Base-by-base conservation (phyloP, 768 basidiomycete genomes). In the Collybiopsis confluens region DNA sequence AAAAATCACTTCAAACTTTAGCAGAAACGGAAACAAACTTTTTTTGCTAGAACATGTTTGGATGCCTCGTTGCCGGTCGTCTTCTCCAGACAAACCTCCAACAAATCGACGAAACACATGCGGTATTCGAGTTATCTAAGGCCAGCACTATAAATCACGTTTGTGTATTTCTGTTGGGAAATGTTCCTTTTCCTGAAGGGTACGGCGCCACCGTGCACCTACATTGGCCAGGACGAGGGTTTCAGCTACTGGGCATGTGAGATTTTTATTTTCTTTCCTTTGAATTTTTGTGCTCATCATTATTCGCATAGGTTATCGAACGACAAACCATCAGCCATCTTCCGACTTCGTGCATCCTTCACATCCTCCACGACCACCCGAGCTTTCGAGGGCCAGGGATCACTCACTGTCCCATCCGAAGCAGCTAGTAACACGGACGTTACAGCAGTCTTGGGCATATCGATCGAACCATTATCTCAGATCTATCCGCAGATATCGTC, bases 281-380 rank as follows among this genome's bases (percentile, higher is more conserved):
- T 27, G 20, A 20, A 35, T 15, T 18, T 27, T 45, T 3, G 18
- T 48, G 35, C 43, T 50, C 38, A 54, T 26, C 23, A 11, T 11
- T n/a, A 13, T 58, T 33, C 13, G 6, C 30, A 33, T 13, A 93
- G 91, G 84, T 76, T 95, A 23, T 90, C 90, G 13, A 92, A 92
- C 64, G 90, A 92, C 28, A 92, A 92, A 64, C 91, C 91, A 0
- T 91, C 90, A 10, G 89, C 90, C 0, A 90, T 93, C 62, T 92
- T 92, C 70, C 89, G 91, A 21, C 74, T 92, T 21, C 80, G 85
- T 3, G 84, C 86, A 7, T 79, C 79, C 10, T 86, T 82, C 62
- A 73, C 70, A 40, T 64, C 70, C n/a, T 63, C 68, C 41, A 67
- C 71, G 2, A 60, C 72, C 7, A 73, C 74, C 52, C 67, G 65